phyloP scores from a whole-genome alignment of 1,284 basidiomycete genomes.

The Taiwanofungus camphoratus region DNA sequence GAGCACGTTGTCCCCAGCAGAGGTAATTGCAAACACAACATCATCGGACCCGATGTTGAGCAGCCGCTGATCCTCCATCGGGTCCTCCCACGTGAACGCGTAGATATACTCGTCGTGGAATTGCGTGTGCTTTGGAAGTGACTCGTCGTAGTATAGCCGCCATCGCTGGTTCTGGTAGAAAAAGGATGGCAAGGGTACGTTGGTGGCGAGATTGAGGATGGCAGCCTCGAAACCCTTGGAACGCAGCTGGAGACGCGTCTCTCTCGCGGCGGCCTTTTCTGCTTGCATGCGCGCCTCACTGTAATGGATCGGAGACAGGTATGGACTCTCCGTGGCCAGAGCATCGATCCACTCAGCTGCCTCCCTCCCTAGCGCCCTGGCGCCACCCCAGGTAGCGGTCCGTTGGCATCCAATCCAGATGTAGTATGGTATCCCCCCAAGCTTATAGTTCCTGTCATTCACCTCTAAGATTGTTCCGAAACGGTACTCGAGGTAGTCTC shows the following conservation, averaged over 20 bases:
- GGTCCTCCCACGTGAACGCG: slow-evolving; percentile 21
- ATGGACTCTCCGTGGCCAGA: slow-evolving; percentile 17
- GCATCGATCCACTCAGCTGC: slow-evolving; percentile 18
- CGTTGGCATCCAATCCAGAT: slow-evolving; percentile 19
- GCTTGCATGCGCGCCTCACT: slow-evolving; percentile 12
- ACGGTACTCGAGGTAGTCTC: slow-evolving; percentile 20
- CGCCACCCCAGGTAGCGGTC: slow-evolving; percentile 13
- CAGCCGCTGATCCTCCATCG: slow-evolving; percentile 18
- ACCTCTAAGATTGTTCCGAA: slow-evolving; percentile 19
- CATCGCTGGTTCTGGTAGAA: slow-evolving; percentile 20
- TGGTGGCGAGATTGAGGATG: slow-evolving; percentile 19
- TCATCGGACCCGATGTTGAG: slow-evolving; percentile 17
- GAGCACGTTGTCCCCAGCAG: slow-evolving; percentile 19
- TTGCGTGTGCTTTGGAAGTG: slow-evolving; percentile 19
- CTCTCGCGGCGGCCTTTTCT: slow-evolving; percentile 10
- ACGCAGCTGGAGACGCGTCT: slow-evolving; percentile 14
- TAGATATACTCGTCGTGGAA: slow-evolving; percentile 19
- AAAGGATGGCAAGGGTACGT: slow-evolving; percentile 18
- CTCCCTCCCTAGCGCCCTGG: slow-evolving; percentile 10
- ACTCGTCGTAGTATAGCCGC: slow-evolving; percentile 20
- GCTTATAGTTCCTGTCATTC: slow-evolving; percentile 17
- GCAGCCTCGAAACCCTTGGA: slow-evolving; percentile 21
- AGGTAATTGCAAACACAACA: slow-evolving; percentile 21
- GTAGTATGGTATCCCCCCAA: slow-evolving; percentile 19
- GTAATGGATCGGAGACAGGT: slow-evolving; percentile 18